phyloP scores from a whole-genome alignment of 306 rosid species.

The Dalbergia oliveri region DNA sequence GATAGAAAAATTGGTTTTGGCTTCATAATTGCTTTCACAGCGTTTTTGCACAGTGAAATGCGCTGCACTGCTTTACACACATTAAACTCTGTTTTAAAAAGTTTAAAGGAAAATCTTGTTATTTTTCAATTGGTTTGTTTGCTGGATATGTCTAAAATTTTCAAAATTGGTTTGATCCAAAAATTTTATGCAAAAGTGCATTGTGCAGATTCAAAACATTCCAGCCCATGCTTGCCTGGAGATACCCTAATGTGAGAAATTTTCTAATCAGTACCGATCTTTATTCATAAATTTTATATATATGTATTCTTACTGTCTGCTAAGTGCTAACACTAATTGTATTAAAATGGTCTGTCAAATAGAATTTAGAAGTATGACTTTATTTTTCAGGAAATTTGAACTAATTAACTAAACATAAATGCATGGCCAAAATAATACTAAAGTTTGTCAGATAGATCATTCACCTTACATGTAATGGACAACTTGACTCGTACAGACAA shows the following conservation, averaged over 20 bases:
- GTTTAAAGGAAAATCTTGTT: not conserved
- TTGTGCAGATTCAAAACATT: not conserved
- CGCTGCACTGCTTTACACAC: not conserved
- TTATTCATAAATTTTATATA: not conserved
- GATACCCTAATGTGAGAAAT: not conserved
- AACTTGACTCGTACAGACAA: slow-evolving; percentile 39
- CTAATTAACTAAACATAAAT: not conserved
- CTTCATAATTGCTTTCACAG: too few species aligned
- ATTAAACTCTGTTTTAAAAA: not conserved
- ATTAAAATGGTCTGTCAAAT: not conserved
- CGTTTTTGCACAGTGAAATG: not conserved
- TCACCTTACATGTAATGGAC: slow-evolving; percentile 55
- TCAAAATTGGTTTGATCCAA: not conserved
- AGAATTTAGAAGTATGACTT: not conserved
- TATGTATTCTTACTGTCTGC: not conserved
- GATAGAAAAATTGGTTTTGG: too few species aligned
- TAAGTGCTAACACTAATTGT: not conserved
- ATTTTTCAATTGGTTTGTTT: slow-evolving; percentile 19
- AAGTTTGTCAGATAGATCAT: slow-evolving; percentile 32
- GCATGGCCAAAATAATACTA: not conserved
- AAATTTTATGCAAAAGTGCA: not conserved
- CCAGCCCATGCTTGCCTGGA: not conserved
- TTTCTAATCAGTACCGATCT: not conserved
- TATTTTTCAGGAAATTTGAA: slow-evolving; percentile 2
- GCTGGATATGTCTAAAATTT: not conserved